Evolutionary conservation across 1,139 yeast species (phyloP), one percentile per base, ranked within the genome.

Genomic region (Taphrina pruni): DNA sequence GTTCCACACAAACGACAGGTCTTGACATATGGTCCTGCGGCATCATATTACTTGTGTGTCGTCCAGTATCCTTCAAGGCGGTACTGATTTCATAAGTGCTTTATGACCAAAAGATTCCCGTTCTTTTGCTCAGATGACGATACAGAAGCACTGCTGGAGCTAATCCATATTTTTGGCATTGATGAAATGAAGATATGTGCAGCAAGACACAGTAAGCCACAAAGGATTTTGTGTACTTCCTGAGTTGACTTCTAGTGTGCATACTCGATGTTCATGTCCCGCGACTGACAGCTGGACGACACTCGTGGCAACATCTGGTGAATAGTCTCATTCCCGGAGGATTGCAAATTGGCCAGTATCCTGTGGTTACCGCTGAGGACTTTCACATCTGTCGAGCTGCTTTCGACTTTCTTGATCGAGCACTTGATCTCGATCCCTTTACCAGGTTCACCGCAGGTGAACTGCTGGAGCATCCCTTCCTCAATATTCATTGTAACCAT

Each of bases 11-110:
- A 77, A 81, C 87, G 3, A 84, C 88, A 1, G 87, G 86, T 74
- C 84, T 88, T 51, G 94, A 88, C 76, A 83, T 88, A 17, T 88
- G 94, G 94, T 87, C 91, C 4, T 90, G 88, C 0, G 94, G 93
- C 5, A 87, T 88, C 2, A 87, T 88, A 74, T 84, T 88, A 14
- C 78, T 88, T 12, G 62, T 58, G 14, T n/a, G 41, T 6, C 6
- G 21, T 14, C 11, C 35, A 8, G 14, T 11, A 11, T 14, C 43
- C 7, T 2, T 9, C 14, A 39, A 39, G 11, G 7, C 43, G 7
- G 14, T 9, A 21, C n/a, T 36, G 48, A 43, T n/a, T 1, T n/a
- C 21, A 6, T 6, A 14, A 58, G 69, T 86, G 90, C 45, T 79
- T 88, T 57, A 75, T 88, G 17, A 77, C 87, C 0, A 78, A 91